Base-by-base conservation (phyloP, 1,284 basidiomycete species). In the Prillingera fragicola region DNA sequence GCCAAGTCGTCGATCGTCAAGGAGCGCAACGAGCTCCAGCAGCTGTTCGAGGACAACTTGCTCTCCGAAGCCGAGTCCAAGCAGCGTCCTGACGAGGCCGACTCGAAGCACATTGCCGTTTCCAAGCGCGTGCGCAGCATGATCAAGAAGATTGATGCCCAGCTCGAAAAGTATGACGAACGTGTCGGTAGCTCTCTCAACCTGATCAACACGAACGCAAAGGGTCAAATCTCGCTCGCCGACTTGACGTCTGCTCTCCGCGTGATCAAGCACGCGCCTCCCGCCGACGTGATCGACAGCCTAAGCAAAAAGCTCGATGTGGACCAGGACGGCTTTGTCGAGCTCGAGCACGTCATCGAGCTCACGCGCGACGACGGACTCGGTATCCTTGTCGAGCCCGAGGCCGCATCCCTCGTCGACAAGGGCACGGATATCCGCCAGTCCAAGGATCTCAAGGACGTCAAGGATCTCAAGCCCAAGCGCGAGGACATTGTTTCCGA, bases 1-100 rank as follows among this genome's bases (percentile, higher is more conserved):
- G 85, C 94, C 50, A 94, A 89, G 70, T 96, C 90, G n/a, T 90
- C 85, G 51, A 94, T 98, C 33, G 78, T 96, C 52, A 92, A 96
- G 73, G 94, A 99, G 73, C 83, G 94, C 39, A 83, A 86, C 59
- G 94, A 98, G 71, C 78, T 98, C 14, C 81, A 84, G 34, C 78
- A 79, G 15, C 75, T 99, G 24, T 90, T 97, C 81, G 83, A 90
- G 62, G 90, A 97, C 72, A 94, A 94, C 70, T 68, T 89, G 54
- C 78, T 82, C 59, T 84, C 87, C 6, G 88, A 90, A 65, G 86
- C 90, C 75, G 69, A 71, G 62, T 70, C 69, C 37, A 71, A 72
- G 48, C 57, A 66, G 38, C 57, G 66, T 39, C 66, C 65, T 27
- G 66, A 70, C 22, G 69, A 69, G 45, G 51, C 60, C 22, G 69